Percentiles rank a stretch among this genome's conserved stretches.
Conservation (phyloP, 257 asterid species). For the Thymus quinquecostatus region DNA sequence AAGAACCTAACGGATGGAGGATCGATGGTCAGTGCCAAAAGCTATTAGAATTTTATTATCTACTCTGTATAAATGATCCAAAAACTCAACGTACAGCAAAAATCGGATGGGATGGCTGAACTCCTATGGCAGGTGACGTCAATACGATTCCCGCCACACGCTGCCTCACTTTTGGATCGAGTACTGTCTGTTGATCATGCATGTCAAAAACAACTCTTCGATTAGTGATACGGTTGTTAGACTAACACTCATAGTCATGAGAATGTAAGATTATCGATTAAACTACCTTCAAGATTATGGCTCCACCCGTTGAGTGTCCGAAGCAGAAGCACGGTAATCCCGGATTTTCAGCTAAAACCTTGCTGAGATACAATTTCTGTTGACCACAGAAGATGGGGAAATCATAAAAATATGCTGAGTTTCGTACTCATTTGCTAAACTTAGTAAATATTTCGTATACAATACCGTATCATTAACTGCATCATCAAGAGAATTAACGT, state of each 20-base stretch:
- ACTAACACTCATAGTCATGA: background rate
- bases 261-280: background rate
- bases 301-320: constrained; percentile 97
- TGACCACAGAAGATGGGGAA: background rate
- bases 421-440: background rate
- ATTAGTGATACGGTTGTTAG: background rate
- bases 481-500: constrained; percentile 81
- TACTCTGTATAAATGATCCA: too few relatives aligned
- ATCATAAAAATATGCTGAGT: constrained; percentile 7
- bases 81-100: constrained; percentile 53
- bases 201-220: background rate
- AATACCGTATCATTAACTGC: constrained; percentile 78
- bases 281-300: constrained; percentile 81
- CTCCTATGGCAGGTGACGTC: constrained; percentile 96
- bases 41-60: background rate
- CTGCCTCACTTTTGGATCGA: constrained; percentile 76
- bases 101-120: constrained; percentile 91
- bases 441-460: too few relatives aligned
- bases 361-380: constrained; percentile 66
- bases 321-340: constrained; percentile 81
- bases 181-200: constrained; percentile 57
- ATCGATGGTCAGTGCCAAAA: background rate
- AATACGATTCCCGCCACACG: constrained; percentile 64
- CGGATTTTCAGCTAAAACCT: constrained; percentile 69
- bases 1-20: constrained; percentile 51